Evolutionary conservation across 2,329 filamentous ascomycete genomes (phyloP).

Genomic region (Paraconiothyrium sp.): DNA sequence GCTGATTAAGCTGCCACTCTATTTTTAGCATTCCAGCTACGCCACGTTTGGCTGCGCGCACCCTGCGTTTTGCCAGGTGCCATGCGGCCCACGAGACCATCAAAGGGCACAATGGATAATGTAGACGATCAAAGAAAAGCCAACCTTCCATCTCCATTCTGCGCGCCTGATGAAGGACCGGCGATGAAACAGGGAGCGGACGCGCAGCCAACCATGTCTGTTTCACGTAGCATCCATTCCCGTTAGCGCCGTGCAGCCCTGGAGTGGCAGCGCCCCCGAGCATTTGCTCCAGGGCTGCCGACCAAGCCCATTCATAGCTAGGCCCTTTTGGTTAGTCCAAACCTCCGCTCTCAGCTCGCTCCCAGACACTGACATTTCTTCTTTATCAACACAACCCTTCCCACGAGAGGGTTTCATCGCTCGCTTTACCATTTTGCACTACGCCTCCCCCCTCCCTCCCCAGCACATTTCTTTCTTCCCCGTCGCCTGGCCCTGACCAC

Average conservation of each 20-base stretch:
- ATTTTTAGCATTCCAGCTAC: constrained; percentile 19
- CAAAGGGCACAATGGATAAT: background rate
- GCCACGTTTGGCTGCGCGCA: constrained; percentile 19
- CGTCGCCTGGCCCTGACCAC: constrained; percentile 26
- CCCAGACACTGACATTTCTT: constrained; percentile 29
- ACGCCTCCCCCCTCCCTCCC: constrained; percentile 21
- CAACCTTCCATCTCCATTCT: background rate
- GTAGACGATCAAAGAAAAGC: background rate
- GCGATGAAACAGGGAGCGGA: constrained; percentile 25
- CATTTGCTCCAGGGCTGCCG: too few relatives aligned
- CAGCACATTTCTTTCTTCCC: constrained; percentile 32
- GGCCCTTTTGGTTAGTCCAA: constrained; percentile 22
- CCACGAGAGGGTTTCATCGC: constrained; percentile 22
- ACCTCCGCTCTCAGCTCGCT: constrained; percentile 26
- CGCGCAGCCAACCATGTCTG: constrained; percentile 30
- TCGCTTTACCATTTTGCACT: constrained; percentile 22
- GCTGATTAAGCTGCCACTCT: constrained; percentile 23
- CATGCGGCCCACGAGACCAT: background rate
- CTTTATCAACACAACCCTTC: constrained; percentile 28
- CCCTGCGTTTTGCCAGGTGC: constrained; percentile 14
- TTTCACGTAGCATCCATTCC: too few relatives aligned
- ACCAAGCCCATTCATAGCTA: constrained; percentile 13
- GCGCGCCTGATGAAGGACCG: constrained; percentile 30
- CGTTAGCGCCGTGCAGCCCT: too few relatives aligned
- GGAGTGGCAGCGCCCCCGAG: too few relatives aligned